phyloP scores from a whole-genome alignment of 768 basidiomycete genomes.

The Leccinellum albellum region DNA sequence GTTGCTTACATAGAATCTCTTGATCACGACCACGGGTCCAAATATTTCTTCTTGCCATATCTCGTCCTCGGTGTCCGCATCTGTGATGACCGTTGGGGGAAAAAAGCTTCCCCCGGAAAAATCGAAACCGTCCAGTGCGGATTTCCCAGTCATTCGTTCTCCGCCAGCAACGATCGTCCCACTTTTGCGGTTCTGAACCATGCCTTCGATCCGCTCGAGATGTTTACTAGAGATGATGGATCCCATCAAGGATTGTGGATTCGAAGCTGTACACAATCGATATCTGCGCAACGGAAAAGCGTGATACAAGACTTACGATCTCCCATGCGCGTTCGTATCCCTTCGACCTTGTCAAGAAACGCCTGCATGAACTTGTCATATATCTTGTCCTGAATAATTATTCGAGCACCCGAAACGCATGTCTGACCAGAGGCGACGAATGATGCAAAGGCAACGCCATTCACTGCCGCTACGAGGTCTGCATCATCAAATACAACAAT shows the following conservation, averaged over 20 bases:
- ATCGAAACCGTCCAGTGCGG: constrained; percentile 66
- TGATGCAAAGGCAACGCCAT: constrained; percentile 78
- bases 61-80: constrained; percentile 53
- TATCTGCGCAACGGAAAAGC: background rate
- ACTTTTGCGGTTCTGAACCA: constrained; percentile 45
- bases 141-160: constrained; percentile 55
- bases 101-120: constrained; percentile 73
- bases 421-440: constrained; percentile 89
- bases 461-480: constrained; percentile 68
- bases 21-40: constrained; percentile 78
- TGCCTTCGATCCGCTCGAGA: constrained; percentile 58
- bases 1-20: constrained; percentile 45
- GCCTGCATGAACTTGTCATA: constrained; percentile 63
- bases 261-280: constrained; percentile 46
- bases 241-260: constrained; percentile 73
- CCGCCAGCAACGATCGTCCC: constrained; percentile 63
- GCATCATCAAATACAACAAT: constrained; percentile 79
- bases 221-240: constrained; percentile 68
- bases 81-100: constrained; percentile 71
- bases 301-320: constrained; percentile 51
- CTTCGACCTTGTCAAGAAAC: constrained; percentile 60
- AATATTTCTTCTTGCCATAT: constrained; percentile 85
- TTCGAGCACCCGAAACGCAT: constrained; percentile 86
- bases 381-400: constrained; percentile 66
- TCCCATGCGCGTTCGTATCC: constrained; percentile 70